Evolutionary conservation across 208 protist species (phyloP), one percentile per base, ranked within the genome.

Genomic region (Wallacemonas sp.): DNA sequence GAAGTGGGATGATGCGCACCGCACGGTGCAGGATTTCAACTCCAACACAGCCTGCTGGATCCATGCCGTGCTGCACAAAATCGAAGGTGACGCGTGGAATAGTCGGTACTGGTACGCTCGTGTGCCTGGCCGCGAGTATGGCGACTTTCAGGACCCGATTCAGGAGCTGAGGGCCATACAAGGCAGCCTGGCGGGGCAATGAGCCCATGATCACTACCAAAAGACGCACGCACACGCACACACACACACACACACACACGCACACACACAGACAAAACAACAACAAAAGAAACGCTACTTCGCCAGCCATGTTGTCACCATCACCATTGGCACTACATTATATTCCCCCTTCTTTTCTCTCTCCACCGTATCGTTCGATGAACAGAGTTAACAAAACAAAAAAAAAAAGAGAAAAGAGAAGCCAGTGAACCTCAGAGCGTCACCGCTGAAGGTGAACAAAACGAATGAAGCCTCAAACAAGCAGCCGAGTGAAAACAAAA

Each of bases 51-150:
- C 51, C 11, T 58, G 51, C 21, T 58, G 51, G 51, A 58, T 58
- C 9, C 51, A 58, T 31, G 51, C 51, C 5, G 51, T 58, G 8
- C 51, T 58, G 30, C 51, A 58, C 51, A 58, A 58, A 31, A 58
- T 58, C 30, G 51, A 58, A 27, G 51, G 51, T 21, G 51, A 58
- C 31, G 51, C 51, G 28, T 58, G 51, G 51, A 58, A 58, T 31
- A 58, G 51, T 22, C 51, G 51, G 30, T 58, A 58, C 51, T 58
- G 51, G 51, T 58, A 58, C 51, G 51, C 51, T 11, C 51, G 51
- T 34, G 51, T 58, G 8, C 51, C 51, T 11, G 51, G 30, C 11
- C 51, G n/a, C 28, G 51, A 58, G 1, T 58, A 58, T 31, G 51
- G 41, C 8, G 51, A 58, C 27, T 58, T 26, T 31, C 33, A 38